Conservation (phyloP, 129 eudicot genomes). For the Flaveria linearis region DNA sequence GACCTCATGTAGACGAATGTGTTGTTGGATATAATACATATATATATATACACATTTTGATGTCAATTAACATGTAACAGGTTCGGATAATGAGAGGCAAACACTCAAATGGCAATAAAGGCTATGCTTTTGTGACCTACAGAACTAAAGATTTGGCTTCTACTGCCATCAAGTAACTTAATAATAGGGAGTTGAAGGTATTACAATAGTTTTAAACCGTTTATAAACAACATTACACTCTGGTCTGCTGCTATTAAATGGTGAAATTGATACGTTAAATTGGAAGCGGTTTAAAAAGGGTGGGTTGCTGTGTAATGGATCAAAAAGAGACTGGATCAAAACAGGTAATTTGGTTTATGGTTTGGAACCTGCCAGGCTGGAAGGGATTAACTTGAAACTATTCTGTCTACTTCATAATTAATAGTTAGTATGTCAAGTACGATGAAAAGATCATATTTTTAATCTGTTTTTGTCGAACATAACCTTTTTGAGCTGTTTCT, state of each 20-base stretch:
- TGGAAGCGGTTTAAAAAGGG: too few species aligned
- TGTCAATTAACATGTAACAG: constrained; percentile 36
- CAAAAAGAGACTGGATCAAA: too few species aligned
- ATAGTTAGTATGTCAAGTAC: background rate
- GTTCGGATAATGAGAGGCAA: constrained; percentile 81
- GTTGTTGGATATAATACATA: background rate
- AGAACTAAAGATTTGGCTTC: constrained; percentile 85
- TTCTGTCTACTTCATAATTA: background rate
- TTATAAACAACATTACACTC: background rate
- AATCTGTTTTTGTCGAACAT: background rate
- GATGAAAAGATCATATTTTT: background rate
- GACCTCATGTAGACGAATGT: background rate
- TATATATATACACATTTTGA: background rate
- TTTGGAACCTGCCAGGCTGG: too few species aligned
- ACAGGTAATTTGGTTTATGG: too few species aligned
- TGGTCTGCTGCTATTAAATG: too few species aligned
- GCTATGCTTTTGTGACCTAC: constrained; percentile 96
- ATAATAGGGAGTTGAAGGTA: constrained; percentile 72
- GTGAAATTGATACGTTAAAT: too few species aligned
- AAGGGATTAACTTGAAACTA: background rate
- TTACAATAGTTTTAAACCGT: background rate
- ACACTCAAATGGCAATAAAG: constrained; percentile 70
- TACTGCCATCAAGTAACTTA: constrained; percentile 86
- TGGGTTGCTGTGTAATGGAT: too few species aligned
- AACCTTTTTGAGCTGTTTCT: background rate